These are phyloP conservation scores for Annulohypoxylon maeteangense DNA, from an alignment of 495 filamentous ascomycete genomes.

Conservation along the genomic window DNA sequence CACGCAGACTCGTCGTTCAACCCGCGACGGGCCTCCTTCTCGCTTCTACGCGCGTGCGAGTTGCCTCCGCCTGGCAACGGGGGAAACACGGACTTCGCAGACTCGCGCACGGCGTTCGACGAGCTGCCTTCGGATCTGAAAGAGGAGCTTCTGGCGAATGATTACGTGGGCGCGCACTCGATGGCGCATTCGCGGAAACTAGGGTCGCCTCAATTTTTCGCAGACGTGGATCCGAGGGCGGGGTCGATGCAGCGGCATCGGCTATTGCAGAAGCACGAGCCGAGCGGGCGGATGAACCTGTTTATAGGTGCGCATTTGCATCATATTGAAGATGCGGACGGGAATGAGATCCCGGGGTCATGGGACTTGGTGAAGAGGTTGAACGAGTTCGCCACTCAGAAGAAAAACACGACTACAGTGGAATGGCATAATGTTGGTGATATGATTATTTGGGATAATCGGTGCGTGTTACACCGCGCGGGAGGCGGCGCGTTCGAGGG, in stretches of 20 bases:
- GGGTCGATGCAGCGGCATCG: slow-evolving; percentile 61
- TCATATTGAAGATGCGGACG: slow-evolving; percentile 64
- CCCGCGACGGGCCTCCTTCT: slow-evolving; percentile 66
- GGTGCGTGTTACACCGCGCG: slow-evolving; percentile 64
- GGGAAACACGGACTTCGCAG: slow-evolving; percentile 68
- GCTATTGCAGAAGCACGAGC: slow-evolving; percentile 64
- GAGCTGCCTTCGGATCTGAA: slow-evolving; percentile 57
- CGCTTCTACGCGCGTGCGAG: slow-evolving; percentile 61
- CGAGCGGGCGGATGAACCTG: slow-evolving; percentile 62
- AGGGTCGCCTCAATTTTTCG: slow-evolving; percentile 63
- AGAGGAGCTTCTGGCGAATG: slow-evolving; percentile 50
- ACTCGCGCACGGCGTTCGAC: slow-evolving; percentile 65
- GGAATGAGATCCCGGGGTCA: slow-evolving; percentile 49
- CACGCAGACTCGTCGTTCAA: slow-evolving; percentile 71
- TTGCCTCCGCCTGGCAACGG: slow-evolving; percentile 63
- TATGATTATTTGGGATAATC: slow-evolving; percentile 71
- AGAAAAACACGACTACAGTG: slow-evolving; percentile 60
- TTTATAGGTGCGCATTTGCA: slow-evolving; percentile 67
- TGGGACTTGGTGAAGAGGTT: slow-evolving; percentile 56
- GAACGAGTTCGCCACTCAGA: slow-evolving; percentile 60
- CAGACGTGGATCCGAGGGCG: slow-evolving; percentile 55
- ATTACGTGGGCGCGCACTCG: slow-evolving; percentile 66
- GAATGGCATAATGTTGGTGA: slow-evolving; percentile 62
- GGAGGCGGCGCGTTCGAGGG: slow-evolving; percentile 62
- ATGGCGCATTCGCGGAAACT: slow-evolving; percentile 65